Conservation (phyloP, 1,139 yeast genomes). For the Geotrichum candidum region DNA sequence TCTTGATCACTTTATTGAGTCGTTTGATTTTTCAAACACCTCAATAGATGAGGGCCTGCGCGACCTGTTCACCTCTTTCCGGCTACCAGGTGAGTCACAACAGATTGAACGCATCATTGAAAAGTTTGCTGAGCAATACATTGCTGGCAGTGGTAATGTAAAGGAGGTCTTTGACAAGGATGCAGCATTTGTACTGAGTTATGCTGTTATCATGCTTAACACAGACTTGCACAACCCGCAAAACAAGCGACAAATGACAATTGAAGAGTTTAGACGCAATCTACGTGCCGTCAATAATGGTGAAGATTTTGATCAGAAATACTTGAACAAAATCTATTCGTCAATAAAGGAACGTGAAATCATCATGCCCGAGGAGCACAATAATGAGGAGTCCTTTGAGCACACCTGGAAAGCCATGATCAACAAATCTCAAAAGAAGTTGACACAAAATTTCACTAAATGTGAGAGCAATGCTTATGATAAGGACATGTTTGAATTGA, state of each 20-base stretch:
- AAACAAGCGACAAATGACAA: constrained; percentile 68
- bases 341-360: constrained; percentile 84
- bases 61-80: constrained; percentile 69
- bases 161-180: constrained; percentile 45
- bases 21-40: constrained; percentile 68
- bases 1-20: constrained; percentile 56
- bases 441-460: constrained; percentile 28
- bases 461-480: constrained; percentile 48
- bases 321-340: constrained; percentile 68
- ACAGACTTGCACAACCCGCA: constrained; percentile 90
- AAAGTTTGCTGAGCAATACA: constrained; percentile 72
- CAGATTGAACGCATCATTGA: constrained; percentile 92
- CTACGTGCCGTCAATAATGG: constrained; percentile 69
- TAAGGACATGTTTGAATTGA: constrained; percentile 56
- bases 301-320: constrained; percentile 67
- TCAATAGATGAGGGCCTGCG: constrained; percentile 93
- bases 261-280: constrained; percentile 74
- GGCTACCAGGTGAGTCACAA: constrained; percentile 96
- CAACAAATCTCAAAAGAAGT: constrained; percentile 37
- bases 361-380: constrained; percentile 97
- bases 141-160: constrained; percentile 31
- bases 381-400: constrained; percentile 80
- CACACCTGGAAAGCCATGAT: constrained; percentile 86
- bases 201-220: constrained; percentile 86
- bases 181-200: constrained; percentile 86